Percentiles rank a stretch among this genome's conserved stretches.
Evolutionary conservation across 371 early-diverging fungal genomes (phyloP).

Genomic region (Rhizopus microsporus): DNA sequence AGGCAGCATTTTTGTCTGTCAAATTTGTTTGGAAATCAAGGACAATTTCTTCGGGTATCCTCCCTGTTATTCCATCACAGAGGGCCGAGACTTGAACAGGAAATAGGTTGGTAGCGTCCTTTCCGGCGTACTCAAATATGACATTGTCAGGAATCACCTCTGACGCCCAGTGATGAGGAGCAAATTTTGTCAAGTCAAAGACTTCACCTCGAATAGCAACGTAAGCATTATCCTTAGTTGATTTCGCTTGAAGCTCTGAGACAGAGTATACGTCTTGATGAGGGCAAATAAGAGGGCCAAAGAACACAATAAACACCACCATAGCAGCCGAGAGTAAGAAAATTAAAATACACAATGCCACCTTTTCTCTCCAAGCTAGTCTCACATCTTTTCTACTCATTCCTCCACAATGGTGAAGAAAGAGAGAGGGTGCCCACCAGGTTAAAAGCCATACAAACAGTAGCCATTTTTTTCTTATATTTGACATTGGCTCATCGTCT

Average conservation of each 20-base stretch:
- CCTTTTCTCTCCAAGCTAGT: slow-evolving; percentile 92
- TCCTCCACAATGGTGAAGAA: slow-evolving; percentile 58
- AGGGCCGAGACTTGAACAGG: slow-evolving; percentile 65
- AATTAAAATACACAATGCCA: slow-evolving; percentile 84
- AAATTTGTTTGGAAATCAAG: slow-evolving; percentile 35
- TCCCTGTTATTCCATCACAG: slow-evolving; percentile 32
- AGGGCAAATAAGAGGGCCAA: slow-evolving; percentile 84
- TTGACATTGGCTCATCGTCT: slow-evolving; percentile 27
- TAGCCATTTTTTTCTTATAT: slow-evolving; percentile 71
- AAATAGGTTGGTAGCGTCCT: slow-evolving; percentile 63
- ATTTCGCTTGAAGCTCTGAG: slow-evolving; percentile 48
- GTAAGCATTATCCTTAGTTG: slow-evolving; percentile 39
- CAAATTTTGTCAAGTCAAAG: slow-evolving; percentile 61
- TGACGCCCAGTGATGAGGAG: slow-evolving; percentile 48
- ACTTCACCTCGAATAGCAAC: slow-evolving; percentile 68
- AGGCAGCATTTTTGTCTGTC: slow-evolving; percentile 34
- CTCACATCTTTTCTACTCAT: slow-evolving; percentile 76
- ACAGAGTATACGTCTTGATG: slow-evolving; percentile 64
- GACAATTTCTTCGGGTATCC: slow-evolving; percentile 29
- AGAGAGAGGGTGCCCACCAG: slow-evolving; percentile 77
- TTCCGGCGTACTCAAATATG: slow-evolving; percentile 58
- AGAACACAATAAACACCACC: slow-evolving; percentile 82
- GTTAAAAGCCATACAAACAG: slow-evolving; percentile 76
- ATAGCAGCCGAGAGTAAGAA: slow-evolving; percentile 68
- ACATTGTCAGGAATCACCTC: slow-evolving; percentile 50